phyloP scores from a whole-genome alignment of 495 filamentous ascomycete genomes.

The Cercophora scortea region DNA sequence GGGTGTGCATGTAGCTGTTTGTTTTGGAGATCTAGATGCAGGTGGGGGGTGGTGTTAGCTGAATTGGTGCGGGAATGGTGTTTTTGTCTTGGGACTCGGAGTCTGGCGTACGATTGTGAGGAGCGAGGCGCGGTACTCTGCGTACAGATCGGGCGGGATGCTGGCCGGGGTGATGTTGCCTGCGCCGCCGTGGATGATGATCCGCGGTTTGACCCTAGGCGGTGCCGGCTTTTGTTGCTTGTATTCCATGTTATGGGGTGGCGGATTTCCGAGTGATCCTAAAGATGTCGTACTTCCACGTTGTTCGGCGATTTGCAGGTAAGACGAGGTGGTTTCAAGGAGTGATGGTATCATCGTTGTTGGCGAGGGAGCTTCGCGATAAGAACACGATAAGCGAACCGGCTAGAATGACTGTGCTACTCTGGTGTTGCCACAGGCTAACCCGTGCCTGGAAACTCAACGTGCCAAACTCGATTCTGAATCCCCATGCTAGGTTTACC shows the following conservation, averaged over 20 bases:
- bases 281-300: no score
- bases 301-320: no score
- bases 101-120: conserved; percentile 41
- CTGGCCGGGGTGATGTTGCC: conserved; percentile 67
- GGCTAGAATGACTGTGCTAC: no score
- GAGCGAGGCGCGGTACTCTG: conserved; percentile 54
- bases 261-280: no score
- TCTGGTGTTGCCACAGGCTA: no score
- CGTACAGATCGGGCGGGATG: conserved; percentile 54
- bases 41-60: not conserved
- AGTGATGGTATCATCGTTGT: no score
- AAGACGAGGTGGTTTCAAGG: no score
- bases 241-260: not conserved
- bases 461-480: no score
- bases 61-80: not conserved
- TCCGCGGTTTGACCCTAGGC: conserved; percentile 44
- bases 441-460: no score
- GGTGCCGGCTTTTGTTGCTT: conserved; percentile 6
- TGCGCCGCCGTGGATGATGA: conserved; percentile 87
- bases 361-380: no score
- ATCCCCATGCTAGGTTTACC: no score
- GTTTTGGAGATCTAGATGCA: conserved; percentile 26
- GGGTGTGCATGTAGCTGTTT: conserved; percentile 29
- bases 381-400: no score
- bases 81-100: conserved; percentile 5